These are phyloP conservation scores for Citrus maxima DNA, from an alignment of 345 rosid genomes.

Conservation along the genomic window DNA sequence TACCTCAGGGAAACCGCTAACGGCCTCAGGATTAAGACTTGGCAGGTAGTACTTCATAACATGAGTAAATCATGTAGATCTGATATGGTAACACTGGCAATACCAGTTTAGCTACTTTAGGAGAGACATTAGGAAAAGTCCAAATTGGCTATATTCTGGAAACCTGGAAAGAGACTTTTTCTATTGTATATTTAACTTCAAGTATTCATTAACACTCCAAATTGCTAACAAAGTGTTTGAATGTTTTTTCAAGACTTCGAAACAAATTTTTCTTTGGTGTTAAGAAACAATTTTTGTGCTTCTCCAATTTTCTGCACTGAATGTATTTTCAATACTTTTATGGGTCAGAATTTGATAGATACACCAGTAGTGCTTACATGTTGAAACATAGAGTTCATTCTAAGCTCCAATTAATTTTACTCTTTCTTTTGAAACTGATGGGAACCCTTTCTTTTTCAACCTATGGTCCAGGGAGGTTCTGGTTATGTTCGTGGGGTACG, in stretches of 20 bases:
- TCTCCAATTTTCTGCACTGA: not conserved
- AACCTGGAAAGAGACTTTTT: not conserved
- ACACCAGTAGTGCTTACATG: not conserved
- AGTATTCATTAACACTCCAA: not conserved
- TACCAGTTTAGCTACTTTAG: not conserved
- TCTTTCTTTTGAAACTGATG: conserved; percentile 5
- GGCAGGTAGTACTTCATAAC: conserved; percentile 64
- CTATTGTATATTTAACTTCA: not conserved
- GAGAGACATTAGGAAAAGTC: not conserved
- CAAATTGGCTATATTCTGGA: not conserved
- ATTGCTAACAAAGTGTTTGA: not conserved
- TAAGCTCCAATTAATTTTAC: not conserved
- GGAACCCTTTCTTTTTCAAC: not conserved
- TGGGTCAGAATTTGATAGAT: not conserved
- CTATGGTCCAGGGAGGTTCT: conserved; percentile 66
- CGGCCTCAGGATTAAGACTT: conserved; percentile 95
- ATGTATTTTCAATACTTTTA: not conserved
- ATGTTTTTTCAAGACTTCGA: not conserved
- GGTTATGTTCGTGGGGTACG: conserved; percentile 87
- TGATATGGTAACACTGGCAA: not conserved
- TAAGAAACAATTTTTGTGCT: not conserved
- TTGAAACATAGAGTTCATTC: not conserved
- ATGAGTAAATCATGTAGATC: not conserved
- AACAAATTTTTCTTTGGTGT: not conserved
- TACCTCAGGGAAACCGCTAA: conserved; percentile 67